Conservation (phyloP, 225 moss, liverwort and hornwort genomes). For the Polytrichum formosum region DNA sequence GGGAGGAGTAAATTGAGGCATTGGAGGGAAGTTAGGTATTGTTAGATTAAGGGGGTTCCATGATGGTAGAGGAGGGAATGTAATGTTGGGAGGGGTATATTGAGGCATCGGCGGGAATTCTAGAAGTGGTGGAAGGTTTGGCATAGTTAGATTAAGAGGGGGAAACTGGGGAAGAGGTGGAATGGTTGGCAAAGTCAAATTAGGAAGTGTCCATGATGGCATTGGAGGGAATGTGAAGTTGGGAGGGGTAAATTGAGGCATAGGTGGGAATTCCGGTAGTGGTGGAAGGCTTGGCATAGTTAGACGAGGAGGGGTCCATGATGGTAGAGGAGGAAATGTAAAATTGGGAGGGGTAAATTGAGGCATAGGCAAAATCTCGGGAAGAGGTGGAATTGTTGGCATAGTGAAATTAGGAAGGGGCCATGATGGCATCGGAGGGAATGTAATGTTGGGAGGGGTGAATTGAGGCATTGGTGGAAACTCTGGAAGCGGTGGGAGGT, state of each 20-base stretch:
- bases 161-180: neutral
- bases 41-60: neutral
- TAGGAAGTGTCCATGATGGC: too few species aligned
- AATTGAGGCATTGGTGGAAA: too few species aligned
- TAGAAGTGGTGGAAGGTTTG: neutral
- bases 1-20: neutral
- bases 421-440: too few species aligned
- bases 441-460: too few species aligned
- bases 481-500: too few species aligned
- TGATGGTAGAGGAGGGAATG: constrained; percentile 1
- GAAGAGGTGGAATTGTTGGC: constrained; percentile 1
- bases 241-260: constrained; percentile 9
- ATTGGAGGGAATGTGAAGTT: constrained; percentile 13
- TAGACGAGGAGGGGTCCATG: constrained; percentile 1
- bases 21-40: neutral
- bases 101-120: neutral
- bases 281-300: constrained; percentile 8
- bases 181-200: too few species aligned
- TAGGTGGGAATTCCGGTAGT: neutral
- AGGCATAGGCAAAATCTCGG: neutral
- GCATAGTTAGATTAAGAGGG: constrained; percentile 1
- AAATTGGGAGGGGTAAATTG: neutral
- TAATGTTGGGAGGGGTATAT: neutral
- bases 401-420: too few species aligned
- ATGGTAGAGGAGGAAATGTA: constrained; percentile 10